A percentile compares a stretch with the other conserved stretches of the same genome.
phyloP scores from a whole-genome alignment of 169 alveolate species.

The Besnoitia besnoiti region DNA sequence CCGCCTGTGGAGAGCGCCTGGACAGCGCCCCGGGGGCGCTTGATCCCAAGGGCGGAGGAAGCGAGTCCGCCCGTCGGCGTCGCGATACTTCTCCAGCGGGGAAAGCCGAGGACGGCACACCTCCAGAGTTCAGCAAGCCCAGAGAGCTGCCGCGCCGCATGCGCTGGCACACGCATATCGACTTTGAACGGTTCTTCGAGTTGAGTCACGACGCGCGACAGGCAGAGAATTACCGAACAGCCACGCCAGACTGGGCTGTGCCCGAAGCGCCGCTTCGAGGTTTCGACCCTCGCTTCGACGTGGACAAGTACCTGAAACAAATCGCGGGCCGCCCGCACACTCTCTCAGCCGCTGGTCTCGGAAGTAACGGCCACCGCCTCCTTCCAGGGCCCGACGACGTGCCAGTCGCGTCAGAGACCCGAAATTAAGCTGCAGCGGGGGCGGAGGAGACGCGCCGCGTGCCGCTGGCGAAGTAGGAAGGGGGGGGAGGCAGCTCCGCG shows the following conservation, averaged over 20 bases:
- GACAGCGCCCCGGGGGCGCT: no score
- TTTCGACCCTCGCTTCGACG: constrained; percentile 19
- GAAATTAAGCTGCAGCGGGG: no score
- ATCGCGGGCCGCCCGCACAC: constrained; percentile 28
- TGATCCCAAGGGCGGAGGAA: neutral
- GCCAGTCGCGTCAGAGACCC: no score
- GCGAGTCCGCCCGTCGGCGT: neutral
- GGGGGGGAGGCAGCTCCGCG: no score
- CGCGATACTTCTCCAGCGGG: neutral
- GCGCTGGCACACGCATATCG: constrained; percentile 91
- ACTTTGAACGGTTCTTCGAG: constrained; percentile 83
- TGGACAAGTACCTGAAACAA: neutral
- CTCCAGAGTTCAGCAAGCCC: no score
- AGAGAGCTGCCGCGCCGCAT: no score
- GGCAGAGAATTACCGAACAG: neutral
- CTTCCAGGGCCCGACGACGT: no score
- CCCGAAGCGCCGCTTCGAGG: neutral
- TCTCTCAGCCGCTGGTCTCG: neutral
- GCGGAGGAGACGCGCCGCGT: no score
- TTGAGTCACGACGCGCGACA: constrained; percentile 46
- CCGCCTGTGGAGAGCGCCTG: no score
- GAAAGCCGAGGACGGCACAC: no score
- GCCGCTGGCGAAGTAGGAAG: no score
- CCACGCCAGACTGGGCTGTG: neutral
- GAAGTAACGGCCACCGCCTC: no score